Conservation (phyloP, 148 eudicot species). For the Vaccinium darrowii region DNA sequence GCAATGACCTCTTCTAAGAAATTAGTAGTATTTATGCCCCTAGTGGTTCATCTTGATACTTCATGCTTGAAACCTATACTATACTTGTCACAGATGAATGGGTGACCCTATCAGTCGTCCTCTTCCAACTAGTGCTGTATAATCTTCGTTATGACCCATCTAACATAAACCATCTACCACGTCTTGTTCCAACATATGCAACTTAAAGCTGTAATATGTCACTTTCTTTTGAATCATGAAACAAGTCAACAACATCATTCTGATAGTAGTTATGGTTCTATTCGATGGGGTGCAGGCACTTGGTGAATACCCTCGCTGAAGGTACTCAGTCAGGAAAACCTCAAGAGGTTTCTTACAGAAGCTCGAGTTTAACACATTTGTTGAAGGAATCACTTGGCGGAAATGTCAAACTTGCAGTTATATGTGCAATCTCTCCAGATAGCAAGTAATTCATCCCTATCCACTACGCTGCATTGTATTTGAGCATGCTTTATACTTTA, state of each 20-base stretch:
- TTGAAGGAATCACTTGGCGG: conserved; percentile 88
- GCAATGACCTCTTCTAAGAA: conserved; percentile 2
- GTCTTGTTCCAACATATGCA: background rate
- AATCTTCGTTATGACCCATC: background rate
- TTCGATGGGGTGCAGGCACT: conserved; percentile 49
- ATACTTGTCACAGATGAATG: background rate
- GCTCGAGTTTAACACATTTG: conserved; percentile 71
- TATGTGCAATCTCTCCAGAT: conserved; percentile 74
- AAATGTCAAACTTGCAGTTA: conserved; percentile 76
- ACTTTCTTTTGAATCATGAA: background rate
- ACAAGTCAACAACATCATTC: background rate
- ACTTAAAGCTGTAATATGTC: background rate
- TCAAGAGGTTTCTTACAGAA: conserved; percentile 50
- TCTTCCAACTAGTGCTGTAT: background rate
- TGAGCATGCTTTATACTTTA: background rate
- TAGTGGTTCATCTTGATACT: background rate
- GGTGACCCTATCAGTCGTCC: background rate
- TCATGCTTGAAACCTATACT: background rate
- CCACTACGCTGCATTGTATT: background rate
- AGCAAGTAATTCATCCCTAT: conserved; percentile 44
- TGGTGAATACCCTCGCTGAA: conserved; percentile 68
- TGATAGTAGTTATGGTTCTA: background rate
- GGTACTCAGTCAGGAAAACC: conserved; percentile 38
- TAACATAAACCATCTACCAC: background rate
- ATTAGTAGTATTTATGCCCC: background rate